Evolutionary conservation across 1,284 basidiomycete species (phyloP).

Genomic region (Mycena sp.): DNA sequence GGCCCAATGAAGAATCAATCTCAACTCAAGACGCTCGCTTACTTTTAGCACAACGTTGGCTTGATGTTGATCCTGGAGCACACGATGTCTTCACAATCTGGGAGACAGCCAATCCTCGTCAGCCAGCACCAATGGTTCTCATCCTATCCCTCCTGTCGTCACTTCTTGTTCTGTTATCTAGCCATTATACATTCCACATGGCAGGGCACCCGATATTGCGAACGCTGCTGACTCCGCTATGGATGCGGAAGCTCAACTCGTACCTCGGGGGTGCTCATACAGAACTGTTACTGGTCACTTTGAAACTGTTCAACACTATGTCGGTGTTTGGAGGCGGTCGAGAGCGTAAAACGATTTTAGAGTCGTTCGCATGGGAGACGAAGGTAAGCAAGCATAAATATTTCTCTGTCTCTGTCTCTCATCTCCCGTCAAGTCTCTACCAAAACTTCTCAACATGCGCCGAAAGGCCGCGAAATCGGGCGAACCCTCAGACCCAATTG

Average conservation of each 20-base stretch:
- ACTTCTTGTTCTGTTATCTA: slow-evolving; percentile 66
- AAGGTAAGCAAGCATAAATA: slow-evolving; percentile 57
- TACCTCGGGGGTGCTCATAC: slow-evolving; percentile 68
- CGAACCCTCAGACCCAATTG: slow-evolving; percentile 52
- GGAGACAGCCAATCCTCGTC: slow-evolving; percentile 46
- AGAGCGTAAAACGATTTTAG: slow-evolving; percentile 68
- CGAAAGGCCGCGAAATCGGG: slow-evolving; percentile 60
- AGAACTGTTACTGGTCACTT: slow-evolving; percentile 68
- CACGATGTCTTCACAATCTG: slow-evolving; percentile 71
- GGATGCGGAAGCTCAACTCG: slow-evolving; percentile 63
- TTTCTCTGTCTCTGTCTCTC: slow-evolving; percentile 13
- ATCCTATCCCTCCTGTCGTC: slow-evolving; percentile 64
- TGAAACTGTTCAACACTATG: slow-evolving; percentile 70
- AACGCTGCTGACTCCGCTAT: slow-evolving; percentile 61
- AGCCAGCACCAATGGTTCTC: slow-evolving; percentile 1
- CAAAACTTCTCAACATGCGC: slow-evolving; percentile 75
- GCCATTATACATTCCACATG: slow-evolving; percentile 71
- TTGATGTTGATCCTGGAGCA: slow-evolving; percentile 63
- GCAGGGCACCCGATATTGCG: slow-evolving; percentile 69
- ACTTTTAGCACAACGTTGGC: slow-evolving; percentile 65
- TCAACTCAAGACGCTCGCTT: slow-evolving; percentile 67
- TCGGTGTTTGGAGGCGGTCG: slow-evolving; percentile 70
- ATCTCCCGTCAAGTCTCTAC: slow-evolving; percentile 57
- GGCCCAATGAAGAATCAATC: slow-evolving; percentile 51
- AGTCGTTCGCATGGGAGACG: slow-evolving; percentile 78